Conservation (phyloP, 768 basidiomycete species). For the Xanthoconium purpureum region DNA sequence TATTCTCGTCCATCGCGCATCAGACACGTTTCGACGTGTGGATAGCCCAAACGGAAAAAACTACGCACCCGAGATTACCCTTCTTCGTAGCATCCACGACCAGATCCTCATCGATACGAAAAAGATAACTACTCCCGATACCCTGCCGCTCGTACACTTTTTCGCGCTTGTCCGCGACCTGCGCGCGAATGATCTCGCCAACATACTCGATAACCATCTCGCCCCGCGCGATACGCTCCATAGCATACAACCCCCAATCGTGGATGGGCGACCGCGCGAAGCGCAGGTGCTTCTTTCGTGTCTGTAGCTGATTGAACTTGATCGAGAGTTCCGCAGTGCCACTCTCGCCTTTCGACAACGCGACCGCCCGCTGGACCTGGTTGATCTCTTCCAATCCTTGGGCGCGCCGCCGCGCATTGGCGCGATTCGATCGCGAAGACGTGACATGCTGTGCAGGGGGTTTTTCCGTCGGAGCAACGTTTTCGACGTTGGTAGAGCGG, state of each 20-base stretch:
- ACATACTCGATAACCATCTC: conserved; percentile 99
- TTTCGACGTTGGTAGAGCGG: conserved; percentile 48
- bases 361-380: conserved; percentile 78
- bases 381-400: conserved; percentile 95
- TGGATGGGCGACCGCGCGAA: conserved; percentile 96
- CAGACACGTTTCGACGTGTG: conserved; percentile 7
- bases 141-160: conserved; percentile 96
- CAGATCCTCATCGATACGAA: conserved; percentile 95
- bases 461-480: conserved; percentile 39
- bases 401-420: conserved; percentile 86
- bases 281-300: conserved; percentile 94
- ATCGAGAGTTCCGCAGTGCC: conserved; percentile 70
- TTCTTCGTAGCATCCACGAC: conserved; percentile 99
- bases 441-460: conserved; percentile 55
- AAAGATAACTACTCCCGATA: conserved; percentile 96
- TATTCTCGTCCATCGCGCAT: conserved; percentile 28
- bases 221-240: conserved; percentile 89
- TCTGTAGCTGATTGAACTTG: conserved; percentile 98
- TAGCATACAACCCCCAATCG: conserved; percentile 97
- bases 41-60: no score
- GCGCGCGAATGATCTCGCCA: conserved; percentile 92
- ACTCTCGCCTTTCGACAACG: conserved; percentile 71
- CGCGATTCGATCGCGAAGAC: conserved; percentile 86
- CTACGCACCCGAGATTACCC: conserved; percentile 89
- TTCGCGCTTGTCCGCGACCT: conserved; percentile 95